Percentiles rank a stretch among this genome's conserved stretches.
Evolutionary conservation across 1,284 basidiomycete species (phyloP).

Genomic region (Puccinia horiana): DNA sequence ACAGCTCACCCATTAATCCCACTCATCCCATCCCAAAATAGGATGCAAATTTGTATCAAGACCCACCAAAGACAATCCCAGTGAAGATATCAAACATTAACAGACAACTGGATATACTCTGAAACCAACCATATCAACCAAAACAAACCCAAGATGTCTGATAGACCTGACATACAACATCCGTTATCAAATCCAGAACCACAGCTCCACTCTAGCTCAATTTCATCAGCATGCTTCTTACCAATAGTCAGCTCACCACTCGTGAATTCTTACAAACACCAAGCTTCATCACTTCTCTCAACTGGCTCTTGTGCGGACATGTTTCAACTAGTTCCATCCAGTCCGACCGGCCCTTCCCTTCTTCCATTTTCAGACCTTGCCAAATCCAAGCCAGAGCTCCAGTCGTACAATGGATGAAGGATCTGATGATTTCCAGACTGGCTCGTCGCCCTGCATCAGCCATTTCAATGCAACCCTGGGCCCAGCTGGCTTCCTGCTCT

Average conservation of each 20-base stretch:
- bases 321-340: slow-evolving; percentile 14
- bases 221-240: not conserved
- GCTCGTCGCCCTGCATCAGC: slow-evolving; percentile 6
- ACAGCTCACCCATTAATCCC: too few relatives aligned
- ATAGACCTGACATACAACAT: not conserved
- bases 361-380: slow-evolving; percentile 10
- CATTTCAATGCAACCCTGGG: slow-evolving; percentile 14
- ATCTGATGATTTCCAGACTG: not conserved
- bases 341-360: not conserved
- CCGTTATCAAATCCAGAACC: not conserved
- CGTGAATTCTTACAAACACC: not conserved
- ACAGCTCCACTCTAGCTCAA: not conserved
- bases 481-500: slow-evolving; percentile 29
- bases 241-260: slow-evolving; percentile 36
- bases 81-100: not conserved
- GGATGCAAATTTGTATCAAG: too few relatives aligned
- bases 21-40: too few relatives aligned
- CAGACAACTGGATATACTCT: too few relatives aligned
- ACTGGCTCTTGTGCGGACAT: not conserved
- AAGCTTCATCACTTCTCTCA: slow-evolving; percentile 22
- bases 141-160: not conserved
- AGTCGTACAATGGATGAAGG: slow-evolving; percentile 9
- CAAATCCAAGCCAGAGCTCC: slow-evolving; percentile 24
- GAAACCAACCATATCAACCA: too few relatives aligned
- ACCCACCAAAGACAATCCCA: too few relatives aligned